Conservation (phyloP, 2,329 filamentous ascomycete species). For the Pseudocercospora pini-densiflorae region DNA sequence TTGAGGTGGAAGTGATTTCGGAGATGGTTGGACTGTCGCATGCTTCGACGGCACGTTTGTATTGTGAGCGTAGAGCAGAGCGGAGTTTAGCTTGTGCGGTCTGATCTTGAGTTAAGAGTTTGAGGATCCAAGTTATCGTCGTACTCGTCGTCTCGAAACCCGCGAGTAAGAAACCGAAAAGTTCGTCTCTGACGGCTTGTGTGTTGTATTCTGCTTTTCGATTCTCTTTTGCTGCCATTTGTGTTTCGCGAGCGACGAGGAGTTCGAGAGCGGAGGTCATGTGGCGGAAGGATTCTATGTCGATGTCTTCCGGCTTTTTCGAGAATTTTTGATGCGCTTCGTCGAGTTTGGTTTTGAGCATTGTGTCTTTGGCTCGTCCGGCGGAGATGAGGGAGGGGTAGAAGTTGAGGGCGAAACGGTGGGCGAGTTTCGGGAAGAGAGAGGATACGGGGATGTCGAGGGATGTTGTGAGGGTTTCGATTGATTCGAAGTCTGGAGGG, state of each 20-base stretch:
- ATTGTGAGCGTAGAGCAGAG: constrained; percentile 34
- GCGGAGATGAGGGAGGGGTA: constrained; percentile 19
- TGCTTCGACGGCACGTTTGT: not conserved
- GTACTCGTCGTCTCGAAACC: constrained; percentile 54
- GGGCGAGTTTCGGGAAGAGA: constrained; percentile 31
- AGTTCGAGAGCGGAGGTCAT: constrained; percentile 40
- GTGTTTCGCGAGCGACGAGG: constrained; percentile 41
- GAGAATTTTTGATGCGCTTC: constrained; percentile 34
- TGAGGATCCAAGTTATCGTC: constrained; percentile 48
- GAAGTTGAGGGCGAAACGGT: constrained; percentile 30
- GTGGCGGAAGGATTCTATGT: constrained; percentile 33
- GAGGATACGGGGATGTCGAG: constrained; percentile 30
- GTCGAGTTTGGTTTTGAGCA: constrained; percentile 42
- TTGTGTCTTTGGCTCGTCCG: constrained; percentile 35
- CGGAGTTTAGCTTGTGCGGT: constrained; percentile 45
- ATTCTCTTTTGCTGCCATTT: constrained; percentile 42
- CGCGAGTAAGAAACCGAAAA: constrained; percentile 45
- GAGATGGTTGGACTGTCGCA: not conserved
- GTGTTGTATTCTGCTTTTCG: constrained; percentile 32
- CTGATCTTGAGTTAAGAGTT: constrained; percentile 44
- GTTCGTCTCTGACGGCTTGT: constrained; percentile 33
- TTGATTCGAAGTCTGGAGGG: constrained; percentile 29
- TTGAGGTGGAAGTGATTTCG: not conserved
- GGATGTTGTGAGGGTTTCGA: constrained; percentile 30
- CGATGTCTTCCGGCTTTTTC: constrained; percentile 33